Evolutionary conservation across 148 eudicot genomes (phyloP).

Genomic region (Chenopodium berlandieri): DNA sequence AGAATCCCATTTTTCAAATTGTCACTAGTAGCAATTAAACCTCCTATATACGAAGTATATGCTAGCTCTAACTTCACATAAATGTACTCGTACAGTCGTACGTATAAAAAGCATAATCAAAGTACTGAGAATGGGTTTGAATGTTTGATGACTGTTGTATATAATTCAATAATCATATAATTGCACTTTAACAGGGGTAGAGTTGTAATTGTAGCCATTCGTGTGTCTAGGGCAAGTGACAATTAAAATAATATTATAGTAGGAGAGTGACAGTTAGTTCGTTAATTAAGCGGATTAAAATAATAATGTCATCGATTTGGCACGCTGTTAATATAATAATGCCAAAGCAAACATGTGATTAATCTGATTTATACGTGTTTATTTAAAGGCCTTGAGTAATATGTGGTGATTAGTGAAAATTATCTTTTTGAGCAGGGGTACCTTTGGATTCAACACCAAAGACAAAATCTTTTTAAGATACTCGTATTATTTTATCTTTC

Average conservation of each 20-base stretch:
- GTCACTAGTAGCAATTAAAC: too few relatives aligned
- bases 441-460: not conserved
- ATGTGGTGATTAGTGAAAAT: constrained; percentile 17
- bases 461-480: not conserved
- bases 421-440: not conserved
- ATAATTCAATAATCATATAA: too few relatives aligned
- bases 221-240: not conserved
- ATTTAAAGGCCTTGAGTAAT: constrained; percentile 12
- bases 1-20: too few relatives aligned
- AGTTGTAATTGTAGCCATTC: not conserved
- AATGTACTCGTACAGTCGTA: too few relatives aligned
- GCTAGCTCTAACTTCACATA: too few relatives aligned
- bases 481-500: not conserved
- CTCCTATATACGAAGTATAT: too few relatives aligned
- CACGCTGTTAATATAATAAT: not conserved
- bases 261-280: constrained; percentile 13
- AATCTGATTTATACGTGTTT: constrained; percentile 19
- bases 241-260: constrained; percentile 13
- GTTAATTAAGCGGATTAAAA: constrained; percentile 8
- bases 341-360: constrained; percentile 7
- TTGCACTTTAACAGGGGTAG: not conserved
- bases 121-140: too few relatives aligned
- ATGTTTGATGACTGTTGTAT: too few relatives aligned
- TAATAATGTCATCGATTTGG: not conserved
- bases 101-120: too few relatives aligned